Percentiles rank a stretch among this genome's conserved stretches.
Evolutionary conservation across 163 green algal genomes (phyloP).

Genomic region (Scenedesmus sp.): DNA sequence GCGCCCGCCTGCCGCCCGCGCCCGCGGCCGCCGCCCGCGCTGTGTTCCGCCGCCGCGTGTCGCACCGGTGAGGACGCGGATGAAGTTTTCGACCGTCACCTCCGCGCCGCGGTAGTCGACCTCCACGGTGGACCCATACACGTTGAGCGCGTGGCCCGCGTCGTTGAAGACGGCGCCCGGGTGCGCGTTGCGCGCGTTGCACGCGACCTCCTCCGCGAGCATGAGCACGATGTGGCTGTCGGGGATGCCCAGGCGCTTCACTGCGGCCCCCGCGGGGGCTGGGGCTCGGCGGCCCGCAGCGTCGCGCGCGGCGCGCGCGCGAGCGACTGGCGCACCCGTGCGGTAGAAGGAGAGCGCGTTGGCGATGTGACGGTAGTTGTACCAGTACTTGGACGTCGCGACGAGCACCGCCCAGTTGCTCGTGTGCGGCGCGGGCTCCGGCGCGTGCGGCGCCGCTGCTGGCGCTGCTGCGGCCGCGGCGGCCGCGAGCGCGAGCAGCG

Average conservation of each 20-base stretch:
- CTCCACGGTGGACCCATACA: constrained; percentile 87
- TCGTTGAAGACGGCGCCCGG: constrained; percentile 72
- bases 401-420: constrained; percentile 91
- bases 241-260: constrained; percentile 88
- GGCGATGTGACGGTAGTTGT: constrained; percentile 96
- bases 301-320: too few species aligned
- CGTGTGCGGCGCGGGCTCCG: constrained; percentile 44
- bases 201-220: constrained; percentile 91
- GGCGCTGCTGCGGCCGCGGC: background rate
- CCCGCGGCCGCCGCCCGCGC: too few species aligned
- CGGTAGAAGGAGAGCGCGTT: constrained; percentile 94
- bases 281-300: too few species aligned
- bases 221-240: constrained; percentile 96
- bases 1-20: too few species aligned
- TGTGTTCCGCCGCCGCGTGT: too few species aligned
- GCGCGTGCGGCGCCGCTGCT: background rate
- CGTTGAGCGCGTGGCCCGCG: constrained; percentile 65
- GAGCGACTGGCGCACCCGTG: too few species aligned
- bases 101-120: constrained; percentile 95
- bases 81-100: constrained; percentile 86
- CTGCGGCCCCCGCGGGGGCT: too few species aligned
- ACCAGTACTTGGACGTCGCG: constrained; percentile 87
- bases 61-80: constrained; percentile 88
- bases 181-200: constrained; percentile 87
- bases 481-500: background rate